A percentile compares a stretch with the other conserved stretches of the same genome.
Conservation (phyloP, 73 alveolate species). For the Paramecium biaurelia region DNA sequence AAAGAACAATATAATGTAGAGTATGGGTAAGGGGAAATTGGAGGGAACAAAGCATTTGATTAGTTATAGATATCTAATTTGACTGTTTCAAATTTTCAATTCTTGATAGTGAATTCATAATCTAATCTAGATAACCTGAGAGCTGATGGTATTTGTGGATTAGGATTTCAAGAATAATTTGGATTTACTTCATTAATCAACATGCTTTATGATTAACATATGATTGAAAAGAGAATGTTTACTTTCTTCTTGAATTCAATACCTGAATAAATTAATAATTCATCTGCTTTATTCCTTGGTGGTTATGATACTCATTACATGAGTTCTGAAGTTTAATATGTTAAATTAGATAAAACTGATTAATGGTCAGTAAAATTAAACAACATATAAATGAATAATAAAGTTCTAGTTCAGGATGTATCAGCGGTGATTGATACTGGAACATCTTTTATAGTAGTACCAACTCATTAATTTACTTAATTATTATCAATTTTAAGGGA, state of each 20-base stretch:
- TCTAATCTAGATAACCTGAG: not conserved
- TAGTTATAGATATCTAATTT: not conserved
- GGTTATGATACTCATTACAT: not conserved
- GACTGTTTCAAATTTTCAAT: not conserved
- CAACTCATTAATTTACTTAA: not conserved
- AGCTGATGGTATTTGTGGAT: not conserved
- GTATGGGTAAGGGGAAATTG: not conserved
- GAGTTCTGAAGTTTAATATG: not conserved
- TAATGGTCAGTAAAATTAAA: not conserved
- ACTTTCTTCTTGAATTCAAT: not conserved
- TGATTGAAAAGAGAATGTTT: not conserved
- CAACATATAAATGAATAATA: not conserved
- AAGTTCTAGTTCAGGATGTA: not conserved
- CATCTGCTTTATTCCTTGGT: not conserved
- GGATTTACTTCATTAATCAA: not conserved
- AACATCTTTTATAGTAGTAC: slow-evolving; percentile 2
- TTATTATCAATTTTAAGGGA: not conserved
- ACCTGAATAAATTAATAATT: not conserved
- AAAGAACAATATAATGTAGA: not conserved
- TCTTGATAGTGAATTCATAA: not conserved
- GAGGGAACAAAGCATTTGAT: slow-evolving; percentile 3
- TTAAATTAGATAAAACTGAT: not conserved
- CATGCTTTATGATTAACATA: not conserved
- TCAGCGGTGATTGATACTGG: slow-evolving; percentile 29
- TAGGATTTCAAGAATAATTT: not conserved